Evolutionary conservation across 2,329 filamentous ascomycete genomes (phyloP).

Genomic region (Microcyclospora pomicola): DNA sequence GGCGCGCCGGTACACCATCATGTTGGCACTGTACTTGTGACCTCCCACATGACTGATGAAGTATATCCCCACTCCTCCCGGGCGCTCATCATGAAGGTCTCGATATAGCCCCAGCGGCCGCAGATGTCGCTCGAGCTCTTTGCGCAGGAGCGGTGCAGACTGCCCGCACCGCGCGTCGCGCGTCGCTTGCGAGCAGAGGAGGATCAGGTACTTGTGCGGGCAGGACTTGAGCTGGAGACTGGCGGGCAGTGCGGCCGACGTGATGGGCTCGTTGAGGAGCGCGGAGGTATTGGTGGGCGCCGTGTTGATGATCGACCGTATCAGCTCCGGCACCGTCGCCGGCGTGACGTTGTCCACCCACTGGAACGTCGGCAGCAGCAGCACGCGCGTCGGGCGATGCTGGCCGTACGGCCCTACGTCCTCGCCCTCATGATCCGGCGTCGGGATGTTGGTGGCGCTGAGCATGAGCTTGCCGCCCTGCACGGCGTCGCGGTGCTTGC

Average conservation of each 20-base stretch:
- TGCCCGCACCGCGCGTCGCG: constrained; percentile 90
- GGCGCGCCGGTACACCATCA: constrained; percentile 71
- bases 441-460: constrained; percentile 80
- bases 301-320: constrained; percentile 54
- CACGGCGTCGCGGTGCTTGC: constrained; percentile 20
- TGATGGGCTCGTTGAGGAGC: constrained; percentile 23
- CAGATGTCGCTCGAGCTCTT: constrained; percentile 80
- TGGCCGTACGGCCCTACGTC: constrained; percentile 38
- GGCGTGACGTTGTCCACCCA: constrained; percentile 75
- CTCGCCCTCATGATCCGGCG: constrained; percentile 49
- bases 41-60: constrained; percentile 95
- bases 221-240: constrained; percentile 48
- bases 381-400: constrained; percentile 57
- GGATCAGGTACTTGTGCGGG: constrained; percentile 73
- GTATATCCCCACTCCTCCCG: constrained; percentile 87
- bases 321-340: constrained; percentile 54
- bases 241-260: constrained; percentile 14
- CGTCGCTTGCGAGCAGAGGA: constrained; percentile 90
- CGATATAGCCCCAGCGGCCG: constrained; percentile 72
- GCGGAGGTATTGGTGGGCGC: constrained; percentile 62
- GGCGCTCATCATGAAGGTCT: constrained; percentile 75
- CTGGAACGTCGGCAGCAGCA: constrained; percentile 75
- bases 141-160: constrained; percentile 74
- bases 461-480: constrained; percentile 58
- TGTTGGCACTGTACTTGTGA: constrained; percentile 90